These are phyloP conservation scores for Stenocarpella maydis DNA, from an alignment of 2,329 filamentous ascomycete species.

Conservation along the genomic window DNA sequence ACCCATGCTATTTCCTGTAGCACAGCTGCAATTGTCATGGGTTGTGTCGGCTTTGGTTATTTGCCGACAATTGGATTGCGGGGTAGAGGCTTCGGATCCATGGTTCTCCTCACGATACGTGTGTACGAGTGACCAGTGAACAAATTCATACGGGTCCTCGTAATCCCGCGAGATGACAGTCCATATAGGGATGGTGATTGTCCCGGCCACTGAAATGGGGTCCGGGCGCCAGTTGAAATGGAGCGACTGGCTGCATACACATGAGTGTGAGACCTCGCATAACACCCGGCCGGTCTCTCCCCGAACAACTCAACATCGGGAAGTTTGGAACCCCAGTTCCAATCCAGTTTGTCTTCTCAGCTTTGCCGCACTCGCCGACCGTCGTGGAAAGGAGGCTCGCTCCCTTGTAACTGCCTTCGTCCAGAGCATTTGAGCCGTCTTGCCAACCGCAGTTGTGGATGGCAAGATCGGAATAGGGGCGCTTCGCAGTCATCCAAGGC, in stretches of 20 bases:
- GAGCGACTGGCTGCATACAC: not conserved
- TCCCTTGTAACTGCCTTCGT: not conserved
- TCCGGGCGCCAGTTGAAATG: not conserved
- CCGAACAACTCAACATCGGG: too few species aligned
- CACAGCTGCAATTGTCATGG: not conserved
- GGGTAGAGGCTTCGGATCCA: constrained; percentile 11
- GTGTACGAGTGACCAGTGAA: not conserved
- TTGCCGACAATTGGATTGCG: constrained; percentile 16
- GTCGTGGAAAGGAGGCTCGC: not conserved
- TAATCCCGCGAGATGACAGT: not conserved
- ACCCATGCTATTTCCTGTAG: not conserved
- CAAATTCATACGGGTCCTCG: not conserved
- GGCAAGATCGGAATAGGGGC: not conserved
- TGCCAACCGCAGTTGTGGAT: not conserved
- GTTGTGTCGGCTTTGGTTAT: not conserved
- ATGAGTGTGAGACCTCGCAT: not conserved
- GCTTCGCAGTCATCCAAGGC: not conserved
- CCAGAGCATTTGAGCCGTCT: not conserved
- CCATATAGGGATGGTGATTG: not conserved
- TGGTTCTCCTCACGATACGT: not conserved
- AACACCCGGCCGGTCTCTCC: not conserved
- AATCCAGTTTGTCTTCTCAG: not conserved
- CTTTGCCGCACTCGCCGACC: not conserved
- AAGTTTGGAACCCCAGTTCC: too few species aligned
- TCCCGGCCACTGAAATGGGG: constrained; percentile 1